Conservation (phyloP, 1,139 yeast species). For the Fermentozyma sake region DNA sequence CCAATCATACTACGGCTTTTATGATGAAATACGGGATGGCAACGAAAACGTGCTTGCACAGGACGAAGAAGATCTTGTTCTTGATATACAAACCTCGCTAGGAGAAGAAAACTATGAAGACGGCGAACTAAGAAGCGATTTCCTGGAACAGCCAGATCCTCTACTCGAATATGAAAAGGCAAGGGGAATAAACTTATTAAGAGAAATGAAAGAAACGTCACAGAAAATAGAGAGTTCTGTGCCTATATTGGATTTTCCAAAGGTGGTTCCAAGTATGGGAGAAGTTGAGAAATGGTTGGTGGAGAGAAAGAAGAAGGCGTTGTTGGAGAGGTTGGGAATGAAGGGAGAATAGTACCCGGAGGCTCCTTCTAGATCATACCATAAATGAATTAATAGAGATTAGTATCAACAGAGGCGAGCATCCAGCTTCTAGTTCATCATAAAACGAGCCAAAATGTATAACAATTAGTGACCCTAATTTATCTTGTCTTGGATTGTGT, state of each 20-base stretch:
- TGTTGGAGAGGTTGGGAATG: constrained; percentile 29
- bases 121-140: not conserved
- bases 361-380: not conserved
- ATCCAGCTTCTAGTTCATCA: no score
- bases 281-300: constrained; percentile 47
- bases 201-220: constrained; percentile 5
- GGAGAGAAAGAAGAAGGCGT: constrained; percentile 38
- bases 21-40: constrained; percentile 19
- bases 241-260: constrained; percentile 16
- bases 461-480: no score
- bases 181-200: constrained; percentile 14
- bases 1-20: constrained; percentile 43
- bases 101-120: no score
- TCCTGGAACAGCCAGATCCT: constrained; percentile 6
- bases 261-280: constrained; percentile 30
- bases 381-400: not conserved
- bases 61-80: constrained; percentile 7
- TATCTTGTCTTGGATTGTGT: no score
- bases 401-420: not conserved
- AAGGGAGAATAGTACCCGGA: not conserved
- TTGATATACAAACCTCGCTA: no score
- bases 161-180: constrained; percentile 20
- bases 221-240: constrained; percentile 3
- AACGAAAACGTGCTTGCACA: constrained; percentile 1
- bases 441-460: no score